A percentile compares a stretch with the other conserved stretches of the same genome.
phyloP scores from a whole-genome alignment of 75 land plant genomes.

The Selaginella tamariscina region DNA sequence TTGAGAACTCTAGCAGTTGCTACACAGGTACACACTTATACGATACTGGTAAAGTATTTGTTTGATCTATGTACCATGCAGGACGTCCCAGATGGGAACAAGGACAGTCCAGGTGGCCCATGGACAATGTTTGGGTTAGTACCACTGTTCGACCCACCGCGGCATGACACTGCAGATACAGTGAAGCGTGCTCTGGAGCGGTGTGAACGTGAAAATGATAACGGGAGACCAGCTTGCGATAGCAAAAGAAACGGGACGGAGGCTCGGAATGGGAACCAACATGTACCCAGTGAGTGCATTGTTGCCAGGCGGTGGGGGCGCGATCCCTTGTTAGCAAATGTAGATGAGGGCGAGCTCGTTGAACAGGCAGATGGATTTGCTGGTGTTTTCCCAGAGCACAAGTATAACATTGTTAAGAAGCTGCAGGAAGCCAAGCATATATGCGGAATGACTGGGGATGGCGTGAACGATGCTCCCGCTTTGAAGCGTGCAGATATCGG shows the following conservation, averaged over 20 bases:
- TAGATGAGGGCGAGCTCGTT: constrained; percentile 22
- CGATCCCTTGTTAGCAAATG: background rate
- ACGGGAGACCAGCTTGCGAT: constrained; percentile 35
- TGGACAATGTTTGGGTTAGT: constrained; percentile 28
- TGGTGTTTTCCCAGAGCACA: constrained; percentile 32
- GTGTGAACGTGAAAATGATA: constrained; percentile 32
- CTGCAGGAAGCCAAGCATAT: constrained; percentile 26
- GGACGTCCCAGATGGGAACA: constrained; percentile 27
- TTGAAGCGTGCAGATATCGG: constrained; percentile 38
- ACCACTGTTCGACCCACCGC: constrained; percentile 30
- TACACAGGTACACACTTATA: constrained; percentile 28
- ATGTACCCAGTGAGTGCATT: constrained; percentile 29
- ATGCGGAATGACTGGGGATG: constrained; percentile 43
- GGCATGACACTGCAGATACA: constrained; percentile 30
- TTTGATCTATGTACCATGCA: background rate
- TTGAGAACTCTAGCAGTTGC: constrained; percentile 43
- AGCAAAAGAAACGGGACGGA: constrained; percentile 30
- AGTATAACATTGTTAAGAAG: constrained; percentile 24
- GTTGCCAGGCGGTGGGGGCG: constrained; percentile 16
- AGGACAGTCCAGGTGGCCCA: constrained; percentile 25
- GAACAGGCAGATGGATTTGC: constrained; percentile 41
- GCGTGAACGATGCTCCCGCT: constrained; percentile 45
- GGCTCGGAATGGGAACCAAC: constrained; percentile 33
- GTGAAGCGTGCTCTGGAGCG: constrained; percentile 26
- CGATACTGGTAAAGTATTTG: no score